These are phyloP conservation scores for Alliaria petiolata DNA, from an alignment of 345 rosid species.

Conservation along the genomic window DNA sequence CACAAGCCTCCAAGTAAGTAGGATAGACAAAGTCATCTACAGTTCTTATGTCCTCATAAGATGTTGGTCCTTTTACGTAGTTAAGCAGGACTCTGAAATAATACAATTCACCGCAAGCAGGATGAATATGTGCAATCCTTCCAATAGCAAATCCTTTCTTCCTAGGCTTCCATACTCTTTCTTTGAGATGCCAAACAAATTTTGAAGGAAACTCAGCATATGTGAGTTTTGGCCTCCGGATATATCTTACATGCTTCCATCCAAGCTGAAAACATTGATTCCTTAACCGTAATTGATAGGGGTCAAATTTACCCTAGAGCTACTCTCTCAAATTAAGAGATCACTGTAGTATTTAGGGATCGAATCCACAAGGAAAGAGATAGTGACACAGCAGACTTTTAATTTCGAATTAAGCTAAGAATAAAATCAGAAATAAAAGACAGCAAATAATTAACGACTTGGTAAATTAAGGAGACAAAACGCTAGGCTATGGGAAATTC, in stretches of 20 bases:
- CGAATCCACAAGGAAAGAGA: too few species aligned
- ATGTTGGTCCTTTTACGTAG: background rate
- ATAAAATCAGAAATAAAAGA: too few species aligned
- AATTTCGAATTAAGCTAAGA: too few species aligned
- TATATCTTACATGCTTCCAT: background rate
- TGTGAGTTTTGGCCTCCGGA: background rate
- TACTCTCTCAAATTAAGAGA: too few species aligned
- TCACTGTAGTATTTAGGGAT: too few species aligned
- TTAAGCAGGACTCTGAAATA: background rate
- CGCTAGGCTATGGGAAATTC: too few species aligned
- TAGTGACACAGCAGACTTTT: too few species aligned
- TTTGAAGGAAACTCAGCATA: background rate
- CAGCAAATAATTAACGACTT: too few species aligned
- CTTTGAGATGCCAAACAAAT: background rate
- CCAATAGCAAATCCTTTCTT: background rate
- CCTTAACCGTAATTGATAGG: too few species aligned
- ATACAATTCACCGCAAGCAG: background rate
- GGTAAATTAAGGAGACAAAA: too few species aligned
- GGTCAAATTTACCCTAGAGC: too few species aligned
- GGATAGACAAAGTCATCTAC: fast-evolving
- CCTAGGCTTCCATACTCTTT: background rate
- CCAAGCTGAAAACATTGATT: background rate
- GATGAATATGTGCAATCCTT: background rate
- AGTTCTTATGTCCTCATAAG: background rate
- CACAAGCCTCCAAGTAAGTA: background rate